These are phyloP conservation scores for Alternaria postmessia DNA, from an alignment of 2,329 filamentous ascomycete genomes.

Conservation along the genomic window DNA sequence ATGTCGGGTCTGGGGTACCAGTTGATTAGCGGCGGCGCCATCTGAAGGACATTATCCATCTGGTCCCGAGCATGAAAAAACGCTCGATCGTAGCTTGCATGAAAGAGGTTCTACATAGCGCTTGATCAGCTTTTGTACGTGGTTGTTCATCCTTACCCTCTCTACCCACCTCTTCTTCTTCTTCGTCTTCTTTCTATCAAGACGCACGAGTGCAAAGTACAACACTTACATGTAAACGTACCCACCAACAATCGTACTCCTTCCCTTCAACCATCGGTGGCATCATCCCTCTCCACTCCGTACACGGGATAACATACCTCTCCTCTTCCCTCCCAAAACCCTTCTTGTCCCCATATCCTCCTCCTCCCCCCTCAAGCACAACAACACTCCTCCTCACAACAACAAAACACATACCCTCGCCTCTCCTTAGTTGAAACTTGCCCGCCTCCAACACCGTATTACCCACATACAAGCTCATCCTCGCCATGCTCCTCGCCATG, in stretches of 20 bases:
- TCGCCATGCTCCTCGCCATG: constrained; percentile 23
- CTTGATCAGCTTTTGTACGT: not conserved
- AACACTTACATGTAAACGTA: constrained; percentile 17
- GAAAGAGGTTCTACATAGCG: constrained; percentile 15
- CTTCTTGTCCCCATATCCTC: not conserved
- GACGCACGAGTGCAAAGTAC: not conserved
- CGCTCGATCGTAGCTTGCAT: constrained; percentile 15
- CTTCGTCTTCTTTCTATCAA: not conserved
- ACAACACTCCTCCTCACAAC: constrained; percentile 1
- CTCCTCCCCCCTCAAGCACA: constrained; percentile 1
- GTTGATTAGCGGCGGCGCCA: constrained; percentile 5
- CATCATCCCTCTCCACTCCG: constrained; percentile 14
- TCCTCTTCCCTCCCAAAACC: constrained; percentile 8
- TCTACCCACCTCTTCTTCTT: not conserved
- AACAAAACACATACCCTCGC: constrained; percentile 6
- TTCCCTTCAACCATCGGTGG: not conserved
- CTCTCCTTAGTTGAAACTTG: constrained; percentile 14
- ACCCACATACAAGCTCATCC: constrained; percentile 18
- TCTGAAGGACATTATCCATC: constrained; percentile 4
- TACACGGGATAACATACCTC: constrained; percentile 17
- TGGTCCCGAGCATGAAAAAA: constrained; percentile 11
- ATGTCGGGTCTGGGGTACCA: constrained; percentile 5
- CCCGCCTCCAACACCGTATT: constrained; percentile 25
- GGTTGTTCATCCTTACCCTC: not conserved
- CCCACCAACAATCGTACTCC: constrained; percentile 22